These are phyloP conservation scores for Picea glauca DNA, from an alignment of 75 land plant species.

Conservation along the genomic window DNA sequence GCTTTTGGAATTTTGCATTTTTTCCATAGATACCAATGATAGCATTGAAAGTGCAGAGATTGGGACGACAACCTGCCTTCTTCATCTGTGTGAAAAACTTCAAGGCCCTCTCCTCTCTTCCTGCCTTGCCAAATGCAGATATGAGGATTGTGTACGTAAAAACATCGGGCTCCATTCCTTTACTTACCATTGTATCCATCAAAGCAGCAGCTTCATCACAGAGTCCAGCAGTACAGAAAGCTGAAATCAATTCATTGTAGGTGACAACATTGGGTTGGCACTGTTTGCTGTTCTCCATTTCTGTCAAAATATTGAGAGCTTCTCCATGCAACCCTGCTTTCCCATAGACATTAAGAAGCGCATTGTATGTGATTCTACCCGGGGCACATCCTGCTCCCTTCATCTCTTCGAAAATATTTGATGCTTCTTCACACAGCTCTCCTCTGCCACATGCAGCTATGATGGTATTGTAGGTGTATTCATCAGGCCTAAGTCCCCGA, in stretches of 20 bases:
- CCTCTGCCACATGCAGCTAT: slow-evolving; percentile 81
- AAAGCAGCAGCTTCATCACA: slow-evolving; percentile 61
- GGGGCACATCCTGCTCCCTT: slow-evolving; percentile 57
- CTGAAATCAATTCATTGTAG: slow-evolving; percentile 81
- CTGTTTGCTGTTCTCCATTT: slow-evolving; percentile 69
- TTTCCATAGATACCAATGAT: slow-evolving; percentile 79
- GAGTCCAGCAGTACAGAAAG: slow-evolving; percentile 79
- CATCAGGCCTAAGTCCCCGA: slow-evolving; percentile 60
- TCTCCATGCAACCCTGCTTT: slow-evolving; percentile 72
- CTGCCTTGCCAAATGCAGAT: slow-evolving; percentile 66
- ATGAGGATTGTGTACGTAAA: slow-evolving; percentile 81
- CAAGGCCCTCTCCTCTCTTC: slow-evolving; percentile 60
- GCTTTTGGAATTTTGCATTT: slow-evolving; percentile 48
- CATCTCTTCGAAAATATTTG: slow-evolving; percentile 45
- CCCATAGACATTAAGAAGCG: slow-evolving; percentile 80
- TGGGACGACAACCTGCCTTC: slow-evolving; percentile 59
- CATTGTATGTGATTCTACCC: slow-evolving; percentile 77
- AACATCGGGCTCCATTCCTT: slow-evolving; percentile 75
- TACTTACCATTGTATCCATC: slow-evolving; percentile 54
- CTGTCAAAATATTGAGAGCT: slow-evolving; percentile 62
- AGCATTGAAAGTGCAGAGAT: slow-evolving; percentile 79
- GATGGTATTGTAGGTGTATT: slow-evolving; percentile 85
- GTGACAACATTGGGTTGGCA: slow-evolving; percentile 70
- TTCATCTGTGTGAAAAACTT: slow-evolving; percentile 63
- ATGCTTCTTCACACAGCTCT: slow-evolving; percentile 62